Evolutionary conservation across 208 protist genomes (phyloP).

Genomic region (Acanthamoeba healyi): DNA sequence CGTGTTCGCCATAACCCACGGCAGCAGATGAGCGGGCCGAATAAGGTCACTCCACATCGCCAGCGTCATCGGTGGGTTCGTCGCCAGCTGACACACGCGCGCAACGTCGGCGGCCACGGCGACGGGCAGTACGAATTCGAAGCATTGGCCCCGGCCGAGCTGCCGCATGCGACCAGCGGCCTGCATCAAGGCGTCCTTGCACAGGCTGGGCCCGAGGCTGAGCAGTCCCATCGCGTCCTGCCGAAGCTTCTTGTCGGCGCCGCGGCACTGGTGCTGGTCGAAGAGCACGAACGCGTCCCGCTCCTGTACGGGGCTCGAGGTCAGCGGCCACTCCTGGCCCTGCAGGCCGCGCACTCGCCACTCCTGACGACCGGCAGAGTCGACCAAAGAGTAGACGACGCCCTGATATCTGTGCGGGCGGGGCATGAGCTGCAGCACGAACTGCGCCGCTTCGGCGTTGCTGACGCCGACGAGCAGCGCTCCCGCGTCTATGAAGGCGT

Average conservation of each 20-base stretch:
- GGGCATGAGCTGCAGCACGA: background rate
- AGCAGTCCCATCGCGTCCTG: slow-evolving; percentile 62
- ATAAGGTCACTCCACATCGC: too few relatives aligned
- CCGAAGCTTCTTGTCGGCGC: slow-evolving; percentile 74
- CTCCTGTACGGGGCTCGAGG: background rate
- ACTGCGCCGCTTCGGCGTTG: slow-evolving; percentile 42
- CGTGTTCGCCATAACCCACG: background rate
- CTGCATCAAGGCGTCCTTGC: slow-evolving; percentile 81
- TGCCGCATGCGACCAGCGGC: slow-evolving; percentile 73
- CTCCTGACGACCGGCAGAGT: background rate
- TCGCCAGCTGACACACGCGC: background rate
- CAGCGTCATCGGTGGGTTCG: background rate
- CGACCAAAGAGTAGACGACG: background rate
- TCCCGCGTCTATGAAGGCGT: slow-evolving; percentile 78
- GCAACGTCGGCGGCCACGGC: background rate
- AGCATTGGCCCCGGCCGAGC: slow-evolving; percentile 55
- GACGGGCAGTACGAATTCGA: background rate
- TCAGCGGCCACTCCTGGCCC: background rate
- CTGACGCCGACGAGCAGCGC: slow-evolving; percentile 69
- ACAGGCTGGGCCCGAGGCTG: slow-evolving; percentile 49
- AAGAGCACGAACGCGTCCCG: slow-evolving; percentile 74
- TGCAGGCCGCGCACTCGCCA: background rate
- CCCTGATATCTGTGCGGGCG: background rate
- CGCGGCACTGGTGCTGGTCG: slow-evolving; percentile 78
- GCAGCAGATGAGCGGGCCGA: background rate